Evolutionary conservation across 2,329 filamentous ascomycete genomes (phyloP).

Genomic region (Trichoderma breve): DNA sequence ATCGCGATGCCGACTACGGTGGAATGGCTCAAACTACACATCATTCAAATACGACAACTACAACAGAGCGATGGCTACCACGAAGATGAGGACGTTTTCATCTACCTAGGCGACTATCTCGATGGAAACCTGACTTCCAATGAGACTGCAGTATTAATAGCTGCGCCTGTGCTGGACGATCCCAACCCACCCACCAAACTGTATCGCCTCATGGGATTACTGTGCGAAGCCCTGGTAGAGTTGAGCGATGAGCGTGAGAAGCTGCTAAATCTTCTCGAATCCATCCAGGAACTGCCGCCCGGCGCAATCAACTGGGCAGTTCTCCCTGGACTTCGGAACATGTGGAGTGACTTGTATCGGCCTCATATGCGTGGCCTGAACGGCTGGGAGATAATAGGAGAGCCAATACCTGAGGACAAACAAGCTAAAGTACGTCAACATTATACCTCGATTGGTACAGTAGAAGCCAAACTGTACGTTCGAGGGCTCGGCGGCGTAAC

Average conservation of each 20-base stretch:
- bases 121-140: background rate
- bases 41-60: background rate
- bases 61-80: background rate
- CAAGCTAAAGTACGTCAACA: background rate
- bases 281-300: background rate
- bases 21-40: background rate
- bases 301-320: background rate
- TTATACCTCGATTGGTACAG: background rate
- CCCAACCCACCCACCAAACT: background rate
- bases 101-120: background rate
- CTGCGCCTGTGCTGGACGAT: background rate
- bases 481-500: background rate
- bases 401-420: background rate
- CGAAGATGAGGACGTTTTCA: background rate
- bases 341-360: conserved; percentile 2
- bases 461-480: conserved; percentile 2
- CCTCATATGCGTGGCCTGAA: background rate
- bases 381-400: conserved; percentile 6
- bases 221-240: conserved; percentile 1
- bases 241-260: background rate
- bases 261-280: background rate
- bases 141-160: background rate
- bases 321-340: background rate
- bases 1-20: background rate
- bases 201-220: background rate